phyloP scores from a whole-genome alignment of 1,139 yeast genomes.

The Hemisphaericaspora lyxosophila region DNA sequence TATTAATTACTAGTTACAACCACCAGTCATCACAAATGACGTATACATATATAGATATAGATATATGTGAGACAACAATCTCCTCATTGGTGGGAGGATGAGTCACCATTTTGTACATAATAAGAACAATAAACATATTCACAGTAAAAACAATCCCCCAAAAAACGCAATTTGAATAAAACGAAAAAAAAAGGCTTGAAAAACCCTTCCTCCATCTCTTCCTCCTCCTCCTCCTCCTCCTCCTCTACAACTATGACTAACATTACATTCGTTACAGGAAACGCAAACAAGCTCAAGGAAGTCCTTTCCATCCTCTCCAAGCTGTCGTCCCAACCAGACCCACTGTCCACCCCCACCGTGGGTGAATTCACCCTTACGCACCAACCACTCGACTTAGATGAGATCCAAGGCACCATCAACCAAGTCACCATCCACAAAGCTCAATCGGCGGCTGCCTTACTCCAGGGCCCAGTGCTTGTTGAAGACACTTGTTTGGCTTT shows the following conservation, averaged over 20 bases:
- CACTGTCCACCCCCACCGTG: conserved; percentile 24
- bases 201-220: background rate
- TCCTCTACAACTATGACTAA: conserved; percentile 18
- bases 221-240: background rate
- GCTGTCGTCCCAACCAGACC: conserved; percentile 26
- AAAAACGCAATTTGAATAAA: no score
- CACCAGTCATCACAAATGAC: no score
- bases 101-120: background rate
- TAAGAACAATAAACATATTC: background rate
- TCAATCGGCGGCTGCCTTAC: conserved; percentile 61
- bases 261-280: conserved; percentile 80
- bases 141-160: background rate
- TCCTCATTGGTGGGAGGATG: no score
- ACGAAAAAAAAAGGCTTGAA: conserved; percentile 1
- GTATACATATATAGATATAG: no score
- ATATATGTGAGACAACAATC: no score
- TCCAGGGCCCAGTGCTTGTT: conserved; percentile 77
- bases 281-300: conserved; percentile 82
- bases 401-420: conserved; percentile 84
- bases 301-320: conserved; percentile 64
- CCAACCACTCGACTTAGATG: conserved; percentile 74
- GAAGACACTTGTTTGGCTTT: conserved; percentile 94
- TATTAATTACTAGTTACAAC: no score
- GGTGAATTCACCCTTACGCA: conserved; percentile 60
- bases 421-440: conserved; percentile 85